Evolutionary conservation across 2,329 filamentous ascomycete genomes (phyloP).

Genomic region (Madurella mycetomatis): DNA sequence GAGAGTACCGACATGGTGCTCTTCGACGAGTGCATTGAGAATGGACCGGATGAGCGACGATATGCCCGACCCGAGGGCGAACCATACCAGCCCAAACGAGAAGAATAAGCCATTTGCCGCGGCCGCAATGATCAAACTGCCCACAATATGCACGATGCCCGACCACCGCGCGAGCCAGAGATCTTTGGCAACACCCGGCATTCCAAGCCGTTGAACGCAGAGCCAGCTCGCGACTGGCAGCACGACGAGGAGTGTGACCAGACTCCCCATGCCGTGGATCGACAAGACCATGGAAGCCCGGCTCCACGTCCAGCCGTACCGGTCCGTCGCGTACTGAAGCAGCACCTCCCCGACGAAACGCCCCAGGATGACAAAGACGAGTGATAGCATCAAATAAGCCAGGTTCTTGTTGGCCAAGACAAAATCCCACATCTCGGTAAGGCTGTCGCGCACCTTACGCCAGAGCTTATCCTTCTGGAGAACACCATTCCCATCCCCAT

Average conservation of each 20-base stretch:
- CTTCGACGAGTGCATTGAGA: conserved; percentile 50
- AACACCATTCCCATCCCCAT: neutral
- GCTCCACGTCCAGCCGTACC: conserved; percentile 47
- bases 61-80: conserved; percentile 44
- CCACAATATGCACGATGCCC: conserved; percentile 29
- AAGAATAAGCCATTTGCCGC: conserved; percentile 35
- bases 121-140: conserved; percentile 36
- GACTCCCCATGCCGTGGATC: conserved; percentile 34
- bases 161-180: conserved; percentile 37
- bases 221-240: conserved; percentile 34
- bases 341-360: conserved; percentile 37
- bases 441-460: conserved; percentile 25
- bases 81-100: conserved; percentile 38
- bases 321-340: conserved; percentile 50
- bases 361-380: conserved; percentile 31
- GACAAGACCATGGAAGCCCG: conserved; percentile 41
- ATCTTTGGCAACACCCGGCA: conserved; percentile 36
- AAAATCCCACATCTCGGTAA: conserved; percentile 37
- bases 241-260: conserved; percentile 37
- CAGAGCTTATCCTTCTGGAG: conserved; percentile 20
- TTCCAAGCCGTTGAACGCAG: conserved; percentile 31
- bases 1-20: conserved; percentile 49
- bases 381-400: conserved; percentile 36
- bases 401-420: conserved; percentile 37
- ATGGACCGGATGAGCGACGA: conserved; percentile 43